phyloP scores from a whole-genome alignment of 179 eudicot species.

The Corrigiola litoralis region DNA sequence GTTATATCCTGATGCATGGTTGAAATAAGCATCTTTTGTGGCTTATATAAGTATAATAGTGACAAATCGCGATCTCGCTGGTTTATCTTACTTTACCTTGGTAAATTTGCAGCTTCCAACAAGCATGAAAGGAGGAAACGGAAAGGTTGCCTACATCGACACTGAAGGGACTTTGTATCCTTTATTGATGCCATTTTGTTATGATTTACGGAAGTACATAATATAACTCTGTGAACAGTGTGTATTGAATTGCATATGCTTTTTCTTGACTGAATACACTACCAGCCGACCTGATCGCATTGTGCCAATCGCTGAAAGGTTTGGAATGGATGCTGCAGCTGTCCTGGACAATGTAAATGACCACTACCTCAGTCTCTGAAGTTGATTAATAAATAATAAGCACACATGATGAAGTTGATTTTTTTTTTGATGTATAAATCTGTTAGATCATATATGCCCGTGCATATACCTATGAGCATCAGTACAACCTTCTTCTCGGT shows the following conservation, averaged over 20 bases:
- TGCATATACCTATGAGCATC: conserved; percentile 96
- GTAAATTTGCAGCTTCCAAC: conserved; percentile 71
- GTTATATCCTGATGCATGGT: not conserved
- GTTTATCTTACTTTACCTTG: not conserved
- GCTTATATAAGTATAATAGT: not conserved
- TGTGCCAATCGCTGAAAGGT: conserved; percentile 94
- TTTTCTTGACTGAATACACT: conserved; percentile 32
- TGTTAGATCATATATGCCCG: conserved; percentile 93
- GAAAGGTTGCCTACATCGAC: conserved; percentile 95
- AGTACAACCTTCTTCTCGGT: conserved; percentile 89
- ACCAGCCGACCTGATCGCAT: conserved; percentile 93
- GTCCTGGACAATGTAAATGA: conserved; percentile 83
- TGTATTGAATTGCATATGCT: not conserved
- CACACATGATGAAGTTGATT: not conserved
- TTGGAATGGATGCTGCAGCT: conserved; percentile 96
- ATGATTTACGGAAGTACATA: not conserved
- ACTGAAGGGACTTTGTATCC: conserved; percentile 99
- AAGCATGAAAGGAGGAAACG: conserved; percentile 86
- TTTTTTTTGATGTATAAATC: not conserved
- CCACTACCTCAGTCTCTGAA: not conserved
- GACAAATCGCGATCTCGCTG: not conserved
- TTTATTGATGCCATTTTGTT: conserved; percentile 5
- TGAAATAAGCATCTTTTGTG: not conserved
- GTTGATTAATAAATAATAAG: not conserved
- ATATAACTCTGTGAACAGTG: not conserved